A percentile compares a stretch with the other conserved stretches of the same genome.
These are phyloP conservation scores for Pseudopithomyces chartarum DNA, from an alignment of 2,329 filamentous ascomycete species.

Conservation along the genomic window DNA sequence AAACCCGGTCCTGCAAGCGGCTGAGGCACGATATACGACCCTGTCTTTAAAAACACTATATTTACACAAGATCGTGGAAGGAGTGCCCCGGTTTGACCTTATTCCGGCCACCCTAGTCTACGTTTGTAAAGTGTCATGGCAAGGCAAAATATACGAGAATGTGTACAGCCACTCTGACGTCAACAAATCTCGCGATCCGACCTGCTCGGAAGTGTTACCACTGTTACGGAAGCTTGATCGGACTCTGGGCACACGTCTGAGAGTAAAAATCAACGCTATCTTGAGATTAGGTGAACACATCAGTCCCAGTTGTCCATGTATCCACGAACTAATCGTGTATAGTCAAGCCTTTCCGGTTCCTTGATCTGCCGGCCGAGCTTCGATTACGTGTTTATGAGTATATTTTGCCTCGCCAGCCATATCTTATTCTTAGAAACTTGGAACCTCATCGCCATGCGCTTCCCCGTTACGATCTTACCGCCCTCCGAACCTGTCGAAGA, in stretches of 20 bases:
- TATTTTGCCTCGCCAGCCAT: constrained; percentile 7
- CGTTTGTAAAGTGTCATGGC: constrained; percentile 11
- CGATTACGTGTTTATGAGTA: constrained; percentile 9
- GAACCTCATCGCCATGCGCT: constrained; percentile 8
- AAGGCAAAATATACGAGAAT: constrained; percentile 10
- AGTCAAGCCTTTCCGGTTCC: constrained; percentile 11
- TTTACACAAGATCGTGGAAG: constrained; percentile 3
- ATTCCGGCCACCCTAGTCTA: constrained; percentile 10
- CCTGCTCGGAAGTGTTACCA: constrained; percentile 11
- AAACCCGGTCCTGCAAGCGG: not conserved
- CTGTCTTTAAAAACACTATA: not conserved
- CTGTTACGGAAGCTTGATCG: constrained; percentile 10
- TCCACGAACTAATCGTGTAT: not conserved
- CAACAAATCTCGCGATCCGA: constrained; percentile 8
- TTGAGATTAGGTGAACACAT: not conserved
- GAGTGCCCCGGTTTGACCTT: constrained; percentile 6
- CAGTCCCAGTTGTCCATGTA: not conserved
- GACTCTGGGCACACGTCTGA: constrained; percentile 1
- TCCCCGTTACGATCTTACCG: constrained; percentile 11
- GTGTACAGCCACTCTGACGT: constrained; percentile 4
- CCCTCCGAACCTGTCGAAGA: constrained; percentile 7
- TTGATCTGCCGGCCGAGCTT: constrained; percentile 9
- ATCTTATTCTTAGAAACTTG: constrained; percentile 11
- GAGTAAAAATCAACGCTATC: constrained; percentile 9
- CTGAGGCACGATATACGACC: not conserved